Percentiles rank a stretch among this genome's conserved stretches.
phyloP scores from a whole-genome alignment of 148 eudicot genomes.

The Pouteria glomerata region DNA sequence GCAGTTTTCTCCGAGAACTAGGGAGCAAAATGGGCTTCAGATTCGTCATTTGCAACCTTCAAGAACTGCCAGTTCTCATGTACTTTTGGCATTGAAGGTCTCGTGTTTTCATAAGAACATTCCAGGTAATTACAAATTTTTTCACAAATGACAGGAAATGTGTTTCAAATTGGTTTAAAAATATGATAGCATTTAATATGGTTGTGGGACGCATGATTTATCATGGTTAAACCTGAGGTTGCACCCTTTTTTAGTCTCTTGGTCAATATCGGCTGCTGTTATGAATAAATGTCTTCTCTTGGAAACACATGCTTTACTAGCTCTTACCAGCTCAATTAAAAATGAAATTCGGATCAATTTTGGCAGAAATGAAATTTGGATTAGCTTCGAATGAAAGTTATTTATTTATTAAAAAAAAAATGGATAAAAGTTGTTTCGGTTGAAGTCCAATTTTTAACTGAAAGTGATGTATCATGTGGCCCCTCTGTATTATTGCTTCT shows the following conservation, averaged over 20 bases:
- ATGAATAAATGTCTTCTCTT: neutral
- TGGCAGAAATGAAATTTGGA: no score
- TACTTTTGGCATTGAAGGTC: conserved; percentile 28
- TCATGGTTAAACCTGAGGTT: neutral
- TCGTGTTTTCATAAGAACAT: conserved; percentile 44
- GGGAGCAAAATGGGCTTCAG: conserved; percentile 28
- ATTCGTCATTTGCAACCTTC: conserved; percentile 26
- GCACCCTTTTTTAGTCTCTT: neutral
- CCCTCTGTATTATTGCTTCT: neutral
- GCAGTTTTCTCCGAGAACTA: conserved; percentile 27
- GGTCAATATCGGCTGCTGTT: neutral
- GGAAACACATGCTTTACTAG: neutral
- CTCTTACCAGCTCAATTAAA: neutral
- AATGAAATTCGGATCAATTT: no score
- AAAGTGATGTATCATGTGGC: neutral
- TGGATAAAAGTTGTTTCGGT: no score
- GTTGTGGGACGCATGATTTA: neutral
- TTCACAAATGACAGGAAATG: neutral
- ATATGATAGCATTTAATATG: neutral
- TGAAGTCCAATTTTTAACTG: neutral
- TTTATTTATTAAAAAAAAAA: no score
- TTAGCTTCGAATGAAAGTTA: no score
- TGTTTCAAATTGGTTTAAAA: neutral
- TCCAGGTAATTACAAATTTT: conserved; percentile 37
- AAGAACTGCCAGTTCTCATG: conserved; percentile 19